These are phyloP conservation scores for Chlamydomonas eustigma DNA, from an alignment of 139 green algal genomes.

Conservation along the genomic window DNA sequence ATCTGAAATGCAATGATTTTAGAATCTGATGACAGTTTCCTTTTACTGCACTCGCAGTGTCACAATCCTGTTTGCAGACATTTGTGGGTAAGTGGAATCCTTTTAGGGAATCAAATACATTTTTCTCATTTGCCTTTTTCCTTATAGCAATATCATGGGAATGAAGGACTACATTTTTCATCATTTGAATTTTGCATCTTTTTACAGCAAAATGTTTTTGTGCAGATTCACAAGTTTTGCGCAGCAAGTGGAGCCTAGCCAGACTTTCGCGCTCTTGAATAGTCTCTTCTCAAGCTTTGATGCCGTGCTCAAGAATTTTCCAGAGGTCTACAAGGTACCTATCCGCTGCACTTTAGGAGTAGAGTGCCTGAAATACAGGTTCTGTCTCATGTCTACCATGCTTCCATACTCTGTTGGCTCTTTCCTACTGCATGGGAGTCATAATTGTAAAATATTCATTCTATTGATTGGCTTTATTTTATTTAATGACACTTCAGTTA, in stretches of 20 bases:
- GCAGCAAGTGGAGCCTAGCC: background rate
- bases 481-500: background rate
- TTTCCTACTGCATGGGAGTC: no score
- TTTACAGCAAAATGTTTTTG: background rate
- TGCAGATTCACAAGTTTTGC: background rate
- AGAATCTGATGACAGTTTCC: background rate
- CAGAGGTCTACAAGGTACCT: background rate
- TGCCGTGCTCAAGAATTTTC: background rate
- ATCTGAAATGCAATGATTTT: no score
- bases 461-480: no score
- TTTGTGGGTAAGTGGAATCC: background rate
- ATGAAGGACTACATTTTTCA: no score
- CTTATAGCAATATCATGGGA: background rate
- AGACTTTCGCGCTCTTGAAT: background rate
- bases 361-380: background rate
- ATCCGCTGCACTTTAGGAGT: background rate
- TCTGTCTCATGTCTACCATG: no score
- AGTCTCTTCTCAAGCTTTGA: slow-evolving; percentile 3
- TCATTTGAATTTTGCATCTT: background rate
- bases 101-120: background rate
- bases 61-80: background rate
- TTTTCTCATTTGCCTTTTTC: background rate
- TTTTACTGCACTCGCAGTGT: background rate
- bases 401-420: no score
- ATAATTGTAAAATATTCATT: no score